phyloP scores from a whole-genome alignment of 1,139 yeast species.

The Candida pseudocylindracea region DNA sequence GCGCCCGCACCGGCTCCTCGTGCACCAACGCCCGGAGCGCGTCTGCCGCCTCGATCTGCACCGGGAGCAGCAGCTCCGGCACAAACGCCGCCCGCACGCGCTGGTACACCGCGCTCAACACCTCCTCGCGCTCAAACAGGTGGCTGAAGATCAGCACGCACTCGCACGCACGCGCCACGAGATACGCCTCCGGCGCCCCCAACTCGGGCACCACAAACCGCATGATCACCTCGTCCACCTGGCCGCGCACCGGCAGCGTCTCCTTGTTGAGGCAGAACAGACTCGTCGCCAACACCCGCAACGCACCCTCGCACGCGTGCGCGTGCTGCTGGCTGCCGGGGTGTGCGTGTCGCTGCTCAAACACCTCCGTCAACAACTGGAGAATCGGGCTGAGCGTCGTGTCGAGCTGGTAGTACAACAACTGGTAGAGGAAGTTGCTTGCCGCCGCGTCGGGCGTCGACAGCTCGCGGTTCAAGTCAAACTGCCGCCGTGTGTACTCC shows the following conservation, averaged over 20 bases:
- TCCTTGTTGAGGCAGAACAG: slow-evolving; percentile 18
- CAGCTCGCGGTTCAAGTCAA: slow-evolving; percentile 48
- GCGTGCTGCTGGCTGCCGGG: slow-evolving; percentile 12
- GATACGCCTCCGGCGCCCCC: slow-evolving; percentile 18
- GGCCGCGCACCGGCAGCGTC: slow-evolving; percentile 20
- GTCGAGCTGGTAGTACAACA: slow-evolving; percentile 22
- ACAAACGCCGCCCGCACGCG: slow-evolving; percentile 21
- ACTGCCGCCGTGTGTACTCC: slow-evolving; percentile 48
- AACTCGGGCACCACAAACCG: slow-evolving; percentile 25
- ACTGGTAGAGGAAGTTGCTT: slow-evolving; percentile 41
- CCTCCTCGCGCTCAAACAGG: slow-evolving; percentile 15
- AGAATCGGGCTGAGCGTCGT: slow-evolving; percentile 19
- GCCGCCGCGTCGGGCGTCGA: slow-evolving; percentile 71
- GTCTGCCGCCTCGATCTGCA: slow-evolving; percentile 29
- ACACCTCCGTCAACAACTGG: slow-evolving; percentile 25
- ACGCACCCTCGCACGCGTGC: slow-evolving; percentile 25
- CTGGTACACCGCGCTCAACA: slow-evolving; percentile 21
- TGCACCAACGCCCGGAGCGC: slow-evolving; percentile 26
- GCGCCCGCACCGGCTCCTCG: slow-evolving; percentile 22
- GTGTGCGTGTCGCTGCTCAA: slow-evolving; percentile 17
- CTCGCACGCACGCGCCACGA: slow-evolving; percentile 34
- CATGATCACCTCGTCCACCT: slow-evolving; percentile 20
- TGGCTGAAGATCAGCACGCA: slow-evolving; percentile 23
- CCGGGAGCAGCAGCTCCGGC: slow-evolving; percentile 20
- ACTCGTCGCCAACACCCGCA: slow-evolving; percentile 22